Conservation (phyloP, 257 asterid genomes). For the Lycium ferocissimum region DNA sequence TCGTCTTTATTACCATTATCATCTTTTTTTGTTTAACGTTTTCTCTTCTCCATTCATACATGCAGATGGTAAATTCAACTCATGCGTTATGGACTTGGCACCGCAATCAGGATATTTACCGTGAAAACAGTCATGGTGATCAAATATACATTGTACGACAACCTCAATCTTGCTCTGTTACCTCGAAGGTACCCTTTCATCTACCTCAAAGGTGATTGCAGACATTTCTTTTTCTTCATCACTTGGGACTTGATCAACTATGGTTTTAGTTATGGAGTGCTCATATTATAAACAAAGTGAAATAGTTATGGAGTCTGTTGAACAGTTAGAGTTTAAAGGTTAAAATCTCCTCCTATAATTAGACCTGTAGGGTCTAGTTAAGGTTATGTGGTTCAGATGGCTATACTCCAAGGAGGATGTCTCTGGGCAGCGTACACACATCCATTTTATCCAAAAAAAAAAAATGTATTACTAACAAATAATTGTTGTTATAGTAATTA, state of each 20-base stretch:
- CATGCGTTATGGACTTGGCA: conserved; percentile 97
- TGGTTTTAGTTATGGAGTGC: not conserved
- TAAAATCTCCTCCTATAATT: not conserved
- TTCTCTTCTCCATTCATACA: not conserved
- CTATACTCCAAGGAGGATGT: too few species aligned
- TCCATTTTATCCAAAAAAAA: too few species aligned
- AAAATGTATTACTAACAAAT: too few species aligned
- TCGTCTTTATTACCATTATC: not conserved
- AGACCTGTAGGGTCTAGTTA: too few species aligned
- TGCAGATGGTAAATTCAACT: conserved; percentile 76
- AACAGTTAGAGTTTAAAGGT: not conserved
- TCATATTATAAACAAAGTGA: not conserved
- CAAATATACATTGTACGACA: conserved; percentile 82
- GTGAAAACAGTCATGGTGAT: conserved; percentile 67
- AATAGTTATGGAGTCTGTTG: not conserved
- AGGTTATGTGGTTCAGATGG: too few species aligned
- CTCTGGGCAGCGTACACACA: too few species aligned
- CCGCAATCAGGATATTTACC: conserved; percentile 76
- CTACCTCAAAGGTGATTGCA: not conserved
- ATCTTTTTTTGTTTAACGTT: not conserved
- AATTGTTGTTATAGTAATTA: not conserved
- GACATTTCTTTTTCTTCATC: not conserved
- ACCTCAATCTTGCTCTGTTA: conserved; percentile 61
- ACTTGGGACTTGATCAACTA: not conserved
- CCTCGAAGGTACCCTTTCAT: conserved; percentile 39